Evolutionary conservation across 2,329 filamentous ascomycete genomes (phyloP).

Genomic region (Alternaria sp.): DNA sequence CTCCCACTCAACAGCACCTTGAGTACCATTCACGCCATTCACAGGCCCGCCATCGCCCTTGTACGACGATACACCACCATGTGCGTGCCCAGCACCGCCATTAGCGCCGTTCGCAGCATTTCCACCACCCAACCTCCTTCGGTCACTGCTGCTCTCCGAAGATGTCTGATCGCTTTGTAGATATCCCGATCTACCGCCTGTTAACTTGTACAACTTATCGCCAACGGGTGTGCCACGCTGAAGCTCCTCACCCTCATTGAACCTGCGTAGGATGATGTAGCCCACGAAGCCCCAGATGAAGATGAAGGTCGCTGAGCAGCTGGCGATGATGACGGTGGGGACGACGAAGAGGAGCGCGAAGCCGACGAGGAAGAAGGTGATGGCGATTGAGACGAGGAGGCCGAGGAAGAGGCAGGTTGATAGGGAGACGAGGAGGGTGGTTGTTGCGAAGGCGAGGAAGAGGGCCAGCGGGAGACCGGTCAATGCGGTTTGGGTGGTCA

Average conservation of each 20-base stretch:
- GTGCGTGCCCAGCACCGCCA: neutral
- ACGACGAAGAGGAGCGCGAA: constrained; percentile 71
- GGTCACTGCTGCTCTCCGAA: neutral
- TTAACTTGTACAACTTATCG: constrained; percentile 24
- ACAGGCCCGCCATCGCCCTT: neutral
- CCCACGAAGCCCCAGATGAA: constrained; percentile 66
- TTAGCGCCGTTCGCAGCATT: neutral
- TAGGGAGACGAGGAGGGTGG: constrained; percentile 67
- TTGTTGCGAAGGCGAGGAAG: constrained; percentile 70
- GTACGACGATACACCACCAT: constrained; percentile 1
- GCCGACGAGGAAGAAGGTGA: constrained; percentile 71
- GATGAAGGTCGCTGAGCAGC: constrained; percentile 65
- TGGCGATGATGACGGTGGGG: constrained; percentile 71
- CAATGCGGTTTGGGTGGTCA: constrained; percentile 68
- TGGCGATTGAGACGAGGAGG: constrained; percentile 60
- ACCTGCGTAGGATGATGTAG: constrained; percentile 56
- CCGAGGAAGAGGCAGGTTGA: constrained; percentile 63
- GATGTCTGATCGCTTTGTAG: constrained; percentile 8
- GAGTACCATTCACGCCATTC: constrained; percentile 9
- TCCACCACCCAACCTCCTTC: neutral
- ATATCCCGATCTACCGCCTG: constrained; percentile 23
- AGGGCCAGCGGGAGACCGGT: constrained; percentile 71
- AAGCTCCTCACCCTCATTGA: constrained; percentile 32
- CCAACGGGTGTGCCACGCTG: constrained; percentile 25
- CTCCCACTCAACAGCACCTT: constrained; percentile 16